phyloP scores from a whole-genome alignment of 1,284 basidiomycete species.

The Austropuccinia psidii region DNA sequence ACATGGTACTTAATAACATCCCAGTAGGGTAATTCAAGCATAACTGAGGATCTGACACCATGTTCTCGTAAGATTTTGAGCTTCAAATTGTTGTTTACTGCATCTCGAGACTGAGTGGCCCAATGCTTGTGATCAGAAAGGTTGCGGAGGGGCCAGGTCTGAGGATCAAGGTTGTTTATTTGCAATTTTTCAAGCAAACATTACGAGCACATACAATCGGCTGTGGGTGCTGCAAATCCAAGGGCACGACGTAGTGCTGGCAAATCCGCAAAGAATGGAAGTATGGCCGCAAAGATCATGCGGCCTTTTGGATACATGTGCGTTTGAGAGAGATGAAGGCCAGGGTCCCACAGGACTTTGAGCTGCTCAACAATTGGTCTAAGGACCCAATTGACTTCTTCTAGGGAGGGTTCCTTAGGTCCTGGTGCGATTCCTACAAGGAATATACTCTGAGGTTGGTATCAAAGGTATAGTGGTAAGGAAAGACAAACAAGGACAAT shows the following conservation, averaged over 20 bases:
- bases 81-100: not conserved
- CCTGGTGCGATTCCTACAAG: conserved; percentile 49
- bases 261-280: conserved; percentile 38
- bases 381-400: conserved; percentile 46
- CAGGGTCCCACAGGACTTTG: not conserved
- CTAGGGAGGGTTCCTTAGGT: conserved; percentile 38
- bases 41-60: conserved; percentile 16
- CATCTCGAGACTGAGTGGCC: conserved; percentile 8
- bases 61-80: not conserved
- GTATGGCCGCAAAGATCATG: conserved; percentile 42
- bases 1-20: conserved; percentile 26
- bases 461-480: conserved; percentile 45
- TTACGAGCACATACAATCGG: conserved; percentile 36
- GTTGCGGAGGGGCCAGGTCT: conserved; percentile 5
- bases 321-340: not conserved
- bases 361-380: conserved; percentile 45
- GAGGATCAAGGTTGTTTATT: conserved; percentile 13
- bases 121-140: not conserved
- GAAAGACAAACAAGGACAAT: conserved; percentile 14
- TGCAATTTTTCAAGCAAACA: conserved; percentile 17
- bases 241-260: conserved; percentile 34
- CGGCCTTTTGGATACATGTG: conserved; percentile 40
- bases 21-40: conserved; percentile 27
- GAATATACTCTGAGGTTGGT: conserved; percentile 48
- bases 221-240: conserved; percentile 27